Base-by-base conservation (phyloP, 2,329 filamentous ascomycete species). In the Decorospora gaudefroyi region DNA sequence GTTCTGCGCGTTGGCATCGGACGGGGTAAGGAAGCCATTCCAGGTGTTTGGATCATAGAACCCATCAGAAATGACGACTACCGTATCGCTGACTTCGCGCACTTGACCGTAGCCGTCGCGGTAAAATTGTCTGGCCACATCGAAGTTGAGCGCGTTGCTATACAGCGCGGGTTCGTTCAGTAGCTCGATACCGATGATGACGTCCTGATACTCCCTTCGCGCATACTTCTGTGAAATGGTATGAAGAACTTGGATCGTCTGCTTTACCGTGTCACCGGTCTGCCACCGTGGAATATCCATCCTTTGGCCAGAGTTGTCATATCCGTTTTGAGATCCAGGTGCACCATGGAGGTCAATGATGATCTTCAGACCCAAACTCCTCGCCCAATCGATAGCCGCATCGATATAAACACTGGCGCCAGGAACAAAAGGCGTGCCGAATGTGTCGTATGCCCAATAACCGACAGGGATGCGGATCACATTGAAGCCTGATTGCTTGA, bases 241-340 rank as follows among this genome's bases (percentile, higher is more conserved):
- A 16, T 78, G 68, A n/a, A 88, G 73, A 3, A 84, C 79, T 16
- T 72, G 61, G 8, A 86, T 66, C 2, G 79, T 82, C 33, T 75
- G 70, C n/a, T 69, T 48, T 5, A 78, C 70, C 0, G 74, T 79
- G 47, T 76, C 65, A 19, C 75, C 77, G 21, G 69, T 62, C 47
- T 74, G 73, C 73, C 76, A 81, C 4, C 64, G 62, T 49, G 72
- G 74, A 11, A 43, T 73, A 35, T 50, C 54, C 35, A 70, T 71
- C 53, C 70, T 70, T 44, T 79, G 76, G 2, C 82, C 82, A 27
- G 77, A 81, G 64, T 85, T 84, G 63, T 85, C 82, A 59, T 80
- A 84, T 7, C 81, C 81, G 50, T 84, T 83, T 51, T 83, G 81
- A 1, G 74, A 78, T 19, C 76, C 76, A 10, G 78, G 80, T 3